Percentiles rank a stretch among this genome's conserved stretches.
These are phyloP conservation scores for Lactarius sp. DNA, from an alignment of 768 basidiomycete species.

Conservation along the genomic window DNA sequence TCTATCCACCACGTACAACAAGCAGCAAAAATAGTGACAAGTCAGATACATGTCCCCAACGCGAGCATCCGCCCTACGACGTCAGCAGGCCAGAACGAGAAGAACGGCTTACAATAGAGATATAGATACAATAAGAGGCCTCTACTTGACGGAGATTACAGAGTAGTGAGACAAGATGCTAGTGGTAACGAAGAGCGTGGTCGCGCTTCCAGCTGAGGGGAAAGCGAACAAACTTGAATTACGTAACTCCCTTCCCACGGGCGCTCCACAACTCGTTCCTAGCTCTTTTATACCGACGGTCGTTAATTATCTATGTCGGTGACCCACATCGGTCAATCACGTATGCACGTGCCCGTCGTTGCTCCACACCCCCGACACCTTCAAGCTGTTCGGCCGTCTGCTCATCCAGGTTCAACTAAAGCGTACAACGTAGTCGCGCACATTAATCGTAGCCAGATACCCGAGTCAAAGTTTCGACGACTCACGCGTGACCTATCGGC, in stretches of 20 bases:
- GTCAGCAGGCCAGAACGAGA: constrained; percentile 16
- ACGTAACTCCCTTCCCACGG: constrained; percentile 21
- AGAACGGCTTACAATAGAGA: constrained; percentile 17
- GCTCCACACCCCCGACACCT: constrained; percentile 88
- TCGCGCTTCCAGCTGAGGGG: too few species aligned
- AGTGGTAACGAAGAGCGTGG: constrained; percentile 7
- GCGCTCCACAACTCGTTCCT: not conserved
- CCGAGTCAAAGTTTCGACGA: constrained; percentile 7
- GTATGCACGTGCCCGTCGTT: constrained; percentile 72
- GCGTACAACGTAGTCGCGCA: not conserved
- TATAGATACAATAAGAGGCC: constrained; percentile 21
- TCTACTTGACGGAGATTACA: constrained; percentile 21
- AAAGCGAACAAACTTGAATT: constrained; percentile 1
- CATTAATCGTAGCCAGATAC: constrained; percentile 5
- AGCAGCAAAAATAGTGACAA: constrained; percentile 31
- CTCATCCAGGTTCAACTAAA: constrained; percentile 75
- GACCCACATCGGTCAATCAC: constrained; percentile 66
- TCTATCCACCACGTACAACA: constrained; percentile 27
- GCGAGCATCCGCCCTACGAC: constrained; percentile 22
- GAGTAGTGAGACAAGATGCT: constrained; percentile 12
- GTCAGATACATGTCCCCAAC: constrained; percentile 31
- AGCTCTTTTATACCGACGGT: too few species aligned
- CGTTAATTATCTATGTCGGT: not conserved
- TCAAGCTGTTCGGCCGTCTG: constrained; percentile 84
- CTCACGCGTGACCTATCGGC: constrained; percentile 86